Evolutionary conservation across 2,329 filamentous ascomycete species (phyloP).

Genomic region (Venturia carpophila): DNA sequence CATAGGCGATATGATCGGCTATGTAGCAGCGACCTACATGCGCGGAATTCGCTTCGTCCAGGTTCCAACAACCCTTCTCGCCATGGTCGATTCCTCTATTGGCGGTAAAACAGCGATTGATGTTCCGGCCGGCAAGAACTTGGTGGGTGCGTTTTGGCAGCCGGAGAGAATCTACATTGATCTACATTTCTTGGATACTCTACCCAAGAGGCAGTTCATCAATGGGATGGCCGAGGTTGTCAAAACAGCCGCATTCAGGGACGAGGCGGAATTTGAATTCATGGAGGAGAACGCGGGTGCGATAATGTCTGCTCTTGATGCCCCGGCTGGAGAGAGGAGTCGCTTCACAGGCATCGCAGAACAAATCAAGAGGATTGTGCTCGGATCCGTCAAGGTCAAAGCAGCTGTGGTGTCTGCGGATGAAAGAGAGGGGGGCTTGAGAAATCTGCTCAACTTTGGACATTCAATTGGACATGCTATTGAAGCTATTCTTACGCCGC

Average conservation of each 20-base stretch:
- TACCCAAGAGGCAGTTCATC: conserved; percentile 87
- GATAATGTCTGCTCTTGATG: conserved; percentile 62
- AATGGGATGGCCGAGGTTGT: conserved; percentile 99
- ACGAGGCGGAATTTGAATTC: conserved; percentile 75
- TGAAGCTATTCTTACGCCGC: conserved; percentile 89
- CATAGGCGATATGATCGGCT: conserved; percentile 96
- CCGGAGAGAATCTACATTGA: conserved; percentile 92
- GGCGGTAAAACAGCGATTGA: conserved; percentile 98
- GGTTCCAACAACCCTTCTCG: conserved; percentile 85
- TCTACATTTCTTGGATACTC: conserved; percentile 78
- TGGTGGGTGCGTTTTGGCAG: conserved; percentile 96
- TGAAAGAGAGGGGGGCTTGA: conserved; percentile 85
- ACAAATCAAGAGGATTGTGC: conserved; percentile 56
- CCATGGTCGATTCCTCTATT: conserved; percentile 98
- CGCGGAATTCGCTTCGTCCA: conserved; percentile 92
- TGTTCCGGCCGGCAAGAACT: conserved; percentile 89
- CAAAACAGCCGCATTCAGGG: conserved; percentile 95
- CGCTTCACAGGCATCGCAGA: conserved; percentile 60
- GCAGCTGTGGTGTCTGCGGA: conserved; percentile 90
- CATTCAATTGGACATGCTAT: conserved; percentile 97
- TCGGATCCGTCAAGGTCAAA: conserved; percentile 88
- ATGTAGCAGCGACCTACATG: conserved; percentile 98
- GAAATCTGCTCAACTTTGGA: conserved; percentile 94
- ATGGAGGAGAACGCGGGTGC: conserved; percentile 73
- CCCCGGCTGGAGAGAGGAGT: neutral